Percentiles rank a stretch among this genome's conserved stretches.
These are phyloP conservation scores for Tetracladium maxilliforme DNA, from an alignment of 2,329 filamentous ascomycete species.

Conservation along the genomic window DNA sequence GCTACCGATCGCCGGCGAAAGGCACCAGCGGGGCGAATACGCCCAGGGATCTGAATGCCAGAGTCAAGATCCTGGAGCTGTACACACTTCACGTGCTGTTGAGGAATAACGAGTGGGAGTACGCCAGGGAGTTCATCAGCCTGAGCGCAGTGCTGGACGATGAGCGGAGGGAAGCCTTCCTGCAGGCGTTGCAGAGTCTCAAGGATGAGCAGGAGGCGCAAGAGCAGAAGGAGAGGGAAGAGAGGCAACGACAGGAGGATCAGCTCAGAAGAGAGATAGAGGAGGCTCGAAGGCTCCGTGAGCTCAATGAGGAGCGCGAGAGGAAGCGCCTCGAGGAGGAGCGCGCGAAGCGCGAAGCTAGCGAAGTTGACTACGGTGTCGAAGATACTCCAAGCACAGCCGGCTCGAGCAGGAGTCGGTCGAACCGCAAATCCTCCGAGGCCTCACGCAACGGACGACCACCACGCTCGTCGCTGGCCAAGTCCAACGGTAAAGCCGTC, in stretches of 20 bases:
- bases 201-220: slow-evolving; percentile 73
- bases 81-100: slow-evolving; percentile 93
- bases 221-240: slow-evolving; percentile 45
- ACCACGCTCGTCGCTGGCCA: slow-evolving; percentile 6
- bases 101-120: slow-evolving; percentile 90
- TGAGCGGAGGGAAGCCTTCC: slow-evolving; percentile 76
- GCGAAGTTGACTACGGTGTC: slow-evolving; percentile 56
- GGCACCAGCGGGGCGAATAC: slow-evolving; percentile 56
- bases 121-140: slow-evolving; percentile 79
- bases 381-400: slow-evolving; percentile 22
- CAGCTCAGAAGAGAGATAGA: slow-evolving; percentile 39
- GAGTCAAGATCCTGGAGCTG: slow-evolving; percentile 85
- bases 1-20: slow-evolving; percentile 21
- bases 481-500: slow-evolving; percentile 2
- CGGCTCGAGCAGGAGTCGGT: slow-evolving; percentile 16
- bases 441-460: slow-evolving; percentile 3
- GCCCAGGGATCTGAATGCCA: slow-evolving; percentile 67
- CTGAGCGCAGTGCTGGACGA: slow-evolving; percentile 82
- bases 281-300: slow-evolving; percentile 35
- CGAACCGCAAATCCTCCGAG: slow-evolving; percentile 19
- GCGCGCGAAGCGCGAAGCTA: slow-evolving; percentile 29
- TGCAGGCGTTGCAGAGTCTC: slow-evolving; percentile 71
- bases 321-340: slow-evolving; percentile 30
- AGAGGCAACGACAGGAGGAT: slow-evolving; percentile 38
- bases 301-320: slow-evolving; percentile 40